phyloP scores from a whole-genome alignment of 1,139 yeast genomes.

The Eremothecium gossypii region DNA sequence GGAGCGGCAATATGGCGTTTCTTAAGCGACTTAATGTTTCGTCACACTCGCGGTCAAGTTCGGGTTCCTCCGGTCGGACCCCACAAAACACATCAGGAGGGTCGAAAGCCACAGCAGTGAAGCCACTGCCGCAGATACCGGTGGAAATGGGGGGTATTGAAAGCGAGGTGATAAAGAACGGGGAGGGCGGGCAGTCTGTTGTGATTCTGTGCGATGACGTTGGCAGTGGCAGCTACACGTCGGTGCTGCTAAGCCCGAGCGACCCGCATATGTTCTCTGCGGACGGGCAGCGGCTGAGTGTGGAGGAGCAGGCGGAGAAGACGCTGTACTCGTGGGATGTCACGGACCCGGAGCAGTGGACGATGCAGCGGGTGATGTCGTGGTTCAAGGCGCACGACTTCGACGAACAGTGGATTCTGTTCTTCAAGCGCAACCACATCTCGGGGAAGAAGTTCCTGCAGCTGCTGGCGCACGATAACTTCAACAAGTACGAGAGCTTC shows the following conservation, averaged over 20 bases:
- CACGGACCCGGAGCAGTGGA: constrained; percentile 51
- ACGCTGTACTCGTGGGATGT: constrained; percentile 36
- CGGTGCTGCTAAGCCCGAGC: background rate
- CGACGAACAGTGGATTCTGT: constrained; percentile 61
- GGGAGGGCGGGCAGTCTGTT: background rate
- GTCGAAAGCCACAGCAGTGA: constrained; percentile 6
- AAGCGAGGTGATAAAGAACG: background rate
- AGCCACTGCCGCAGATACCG: constrained; percentile 5
- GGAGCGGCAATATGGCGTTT: constrained; percentile 17
- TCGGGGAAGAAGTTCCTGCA: constrained; percentile 58
- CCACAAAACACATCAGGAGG: constrained; percentile 10
- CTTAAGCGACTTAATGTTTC: constrained; percentile 15
- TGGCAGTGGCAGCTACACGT: background rate
- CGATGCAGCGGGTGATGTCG: constrained; percentile 48
- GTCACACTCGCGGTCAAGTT: constrained; percentile 21
- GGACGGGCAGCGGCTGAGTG: background rate
- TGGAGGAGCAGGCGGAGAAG: constrained; percentile 16
- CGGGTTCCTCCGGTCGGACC: constrained; percentile 16
- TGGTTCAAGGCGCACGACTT: constrained; percentile 67
- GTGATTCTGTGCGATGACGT: background rate
- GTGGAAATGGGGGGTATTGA: background rate
- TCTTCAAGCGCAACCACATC: constrained; percentile 51
- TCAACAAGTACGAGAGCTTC: constrained; percentile 40
- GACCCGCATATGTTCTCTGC: background rate
- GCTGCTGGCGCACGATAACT: constrained; percentile 56